phyloP scores from a whole-genome alignment of 257 asterid species.

The Solanum chmielewskii region DNA sequence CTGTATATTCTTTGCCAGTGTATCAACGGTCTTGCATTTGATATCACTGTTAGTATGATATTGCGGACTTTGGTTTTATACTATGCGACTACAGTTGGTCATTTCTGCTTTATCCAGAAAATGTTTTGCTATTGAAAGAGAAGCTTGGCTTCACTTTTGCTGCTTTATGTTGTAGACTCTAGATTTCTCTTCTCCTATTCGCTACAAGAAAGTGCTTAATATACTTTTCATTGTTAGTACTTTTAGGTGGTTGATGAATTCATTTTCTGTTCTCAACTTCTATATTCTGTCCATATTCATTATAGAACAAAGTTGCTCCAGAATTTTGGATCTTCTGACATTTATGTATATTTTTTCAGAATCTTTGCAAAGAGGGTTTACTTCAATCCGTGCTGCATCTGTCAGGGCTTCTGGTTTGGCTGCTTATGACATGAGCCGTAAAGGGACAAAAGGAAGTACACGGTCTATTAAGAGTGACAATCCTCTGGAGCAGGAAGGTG shows the following conservation, averaged over 20 bases:
- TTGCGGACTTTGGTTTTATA: neutral
- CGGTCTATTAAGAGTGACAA: constrained; percentile 14
- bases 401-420: constrained; percentile 76
- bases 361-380: constrained; percentile 31
- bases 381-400: constrained; percentile 65
- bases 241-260: neutral
- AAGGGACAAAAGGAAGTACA: constrained; percentile 17
- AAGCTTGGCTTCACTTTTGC: neutral
- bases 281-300: neutral
- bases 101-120: neutral
- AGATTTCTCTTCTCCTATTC: neutral
- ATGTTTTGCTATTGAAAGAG: neutral
- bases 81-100: neutral
- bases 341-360: constrained; percentile 28
- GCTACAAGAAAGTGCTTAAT: neutral
- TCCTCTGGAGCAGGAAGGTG: constrained; percentile 21
- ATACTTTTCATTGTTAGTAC: neutral
- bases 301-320: neutral
- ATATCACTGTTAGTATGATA: neutral
- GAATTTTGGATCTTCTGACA: neutral
- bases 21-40: neutral
- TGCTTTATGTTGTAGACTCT: neutral
- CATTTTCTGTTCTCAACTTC: neutral
- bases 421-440: constrained; percentile 26
- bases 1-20: neutral